Conservation (phyloP, 1,284 basidiomycete genomes). For the Apiotrichum siamense region DNA sequence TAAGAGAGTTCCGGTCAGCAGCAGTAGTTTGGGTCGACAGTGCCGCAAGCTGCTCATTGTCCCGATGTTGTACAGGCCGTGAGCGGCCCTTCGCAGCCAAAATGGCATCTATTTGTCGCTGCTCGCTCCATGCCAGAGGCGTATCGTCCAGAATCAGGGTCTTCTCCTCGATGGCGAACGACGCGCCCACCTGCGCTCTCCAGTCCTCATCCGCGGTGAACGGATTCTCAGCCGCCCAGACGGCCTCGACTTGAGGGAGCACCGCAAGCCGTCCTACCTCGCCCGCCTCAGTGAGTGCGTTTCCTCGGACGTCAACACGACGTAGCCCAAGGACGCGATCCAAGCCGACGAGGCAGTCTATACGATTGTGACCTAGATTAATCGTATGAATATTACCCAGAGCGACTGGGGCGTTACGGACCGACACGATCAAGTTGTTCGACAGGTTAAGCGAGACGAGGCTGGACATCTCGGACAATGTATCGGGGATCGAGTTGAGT, state of each 20-base stretch:
- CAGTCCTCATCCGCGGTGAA: constrained; percentile 53
- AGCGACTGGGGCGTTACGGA: constrained; percentile 75
- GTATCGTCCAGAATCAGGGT: constrained; percentile 67
- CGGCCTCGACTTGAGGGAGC: constrained; percentile 66
- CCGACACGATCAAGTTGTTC: constrained; percentile 94
- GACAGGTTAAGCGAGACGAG: constrained; percentile 82
- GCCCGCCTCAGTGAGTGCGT: constrained; percentile 71
- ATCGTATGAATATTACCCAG: constrained; percentile 71
- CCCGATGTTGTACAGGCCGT: not conserved
- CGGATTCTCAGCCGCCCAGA: constrained; percentile 77
- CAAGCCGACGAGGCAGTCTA: constrained; percentile 87
- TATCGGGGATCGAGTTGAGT: constrained; percentile 56
- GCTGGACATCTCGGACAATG: constrained; percentile 63
- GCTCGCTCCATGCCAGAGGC: constrained; percentile 67
- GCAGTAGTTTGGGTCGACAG: not conserved
- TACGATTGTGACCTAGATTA: constrained; percentile 75
- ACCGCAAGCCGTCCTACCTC: constrained; percentile 80
- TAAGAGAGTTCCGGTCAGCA: not conserved
- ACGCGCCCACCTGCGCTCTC: constrained; percentile 69
- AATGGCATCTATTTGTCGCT: constrained; percentile 1
- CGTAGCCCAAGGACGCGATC: constrained; percentile 78
- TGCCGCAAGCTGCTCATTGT: not conserved
- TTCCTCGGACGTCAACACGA: constrained; percentile 78
- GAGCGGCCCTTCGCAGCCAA: constrained; percentile 1
- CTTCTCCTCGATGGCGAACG: constrained; percentile 69